Base-by-base conservation (phyloP, 2,329 filamentous ascomycete species). In the Podosphaera leucotricha region DNA sequence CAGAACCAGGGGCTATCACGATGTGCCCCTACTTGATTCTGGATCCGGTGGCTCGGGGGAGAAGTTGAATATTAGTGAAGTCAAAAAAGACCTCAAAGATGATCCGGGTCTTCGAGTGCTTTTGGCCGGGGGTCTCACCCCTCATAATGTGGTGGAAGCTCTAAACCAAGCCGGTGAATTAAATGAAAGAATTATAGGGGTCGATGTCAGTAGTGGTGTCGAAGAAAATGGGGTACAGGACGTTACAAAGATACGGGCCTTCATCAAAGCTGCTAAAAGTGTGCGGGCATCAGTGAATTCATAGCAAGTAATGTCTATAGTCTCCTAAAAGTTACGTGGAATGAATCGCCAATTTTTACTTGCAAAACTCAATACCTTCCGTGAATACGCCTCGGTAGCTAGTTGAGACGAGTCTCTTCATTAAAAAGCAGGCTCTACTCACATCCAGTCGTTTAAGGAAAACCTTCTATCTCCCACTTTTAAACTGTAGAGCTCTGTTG, bases 201-300 rank as follows among this genome's bases (percentile, higher is more conserved):
- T 98, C 2, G 90, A 98, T 64, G 83, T 93, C 18, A 93, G 85
- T 60, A 93, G 83, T 55, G 92, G 92, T 0, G 85, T 98, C 2
- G 90, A 95, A 62, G 76, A 75, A 30, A 71, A 79, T 52, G 87
- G 85, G 2, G 66, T 74, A 57, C 90, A 98, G 61, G 80, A 77
- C 60, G 54, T 87, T 46, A 71, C 74, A 16, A 92, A 80, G 64
- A 95, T 98, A 52, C 66, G 67, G 49, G 72, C 70, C 3, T 98
- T 98, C 61, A 67, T 95, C 36, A 70, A 72, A 57, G 74, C 75
- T 30, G 82, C 77, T 0, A 90, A 90, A 47, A 55, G 53, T 44
- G 48, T 58, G 41, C 46, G 55, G 61, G 81, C 46, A 64, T 66
- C 0, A 33, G 15, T 33, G 3, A n/a, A 33, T n/a, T 33, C n/a